Evolutionary conservation across 2,329 filamentous ascomycete species (phyloP), one percentile per base, ranked within the genome.

Genomic region (Exophiala dermatitidis): DNA sequence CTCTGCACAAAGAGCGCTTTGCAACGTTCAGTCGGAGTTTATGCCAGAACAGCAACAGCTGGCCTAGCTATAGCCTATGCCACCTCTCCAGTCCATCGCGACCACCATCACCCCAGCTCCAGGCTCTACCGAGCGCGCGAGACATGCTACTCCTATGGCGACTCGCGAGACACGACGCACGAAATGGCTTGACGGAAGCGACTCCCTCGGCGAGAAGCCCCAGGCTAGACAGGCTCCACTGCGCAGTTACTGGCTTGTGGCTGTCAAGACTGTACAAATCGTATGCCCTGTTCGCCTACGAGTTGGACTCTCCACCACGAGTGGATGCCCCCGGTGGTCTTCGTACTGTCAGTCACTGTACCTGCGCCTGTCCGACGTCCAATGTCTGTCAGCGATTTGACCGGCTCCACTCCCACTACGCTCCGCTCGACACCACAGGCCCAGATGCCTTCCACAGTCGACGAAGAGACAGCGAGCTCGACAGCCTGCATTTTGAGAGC

Each of bases 331-430:
- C 42, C 28, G 42, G 28, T 9, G 28, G 10, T 32, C 30, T 31
- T 45, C 28, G 42, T 32, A n/a, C 42, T 32, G 28, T 30, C 40
- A 32, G 28, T 45, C 29, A 45, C 7, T 45, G 42, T 41, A 41
- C 38, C 38, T 41, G 42, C 30, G 28, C 42, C 42, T 32, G 42
- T 31, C 32, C 31, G 19, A 43, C 42, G 42, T 19, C 42, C 44
- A 46, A 46, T 46, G n/a, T 19, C 44, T 36, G 44, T 46, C 32
- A 46, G 5, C 31, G n/a, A 46, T 36, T 46, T 36, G 9, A 5
- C 44, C 31, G 12, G 4, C 38, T 32, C 31, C 31, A 45, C 31
- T 33, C 42, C 42, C 28, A 5, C 42, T 31, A 6, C 28, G 29
- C 42, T 33, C 32, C 4, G 19, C 29, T 45, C 42, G 28, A 31